Evolutionary conservation across 768 basidiomycete genomes (phyloP).

Genomic region (Calocybe gangraenosa): DNA sequence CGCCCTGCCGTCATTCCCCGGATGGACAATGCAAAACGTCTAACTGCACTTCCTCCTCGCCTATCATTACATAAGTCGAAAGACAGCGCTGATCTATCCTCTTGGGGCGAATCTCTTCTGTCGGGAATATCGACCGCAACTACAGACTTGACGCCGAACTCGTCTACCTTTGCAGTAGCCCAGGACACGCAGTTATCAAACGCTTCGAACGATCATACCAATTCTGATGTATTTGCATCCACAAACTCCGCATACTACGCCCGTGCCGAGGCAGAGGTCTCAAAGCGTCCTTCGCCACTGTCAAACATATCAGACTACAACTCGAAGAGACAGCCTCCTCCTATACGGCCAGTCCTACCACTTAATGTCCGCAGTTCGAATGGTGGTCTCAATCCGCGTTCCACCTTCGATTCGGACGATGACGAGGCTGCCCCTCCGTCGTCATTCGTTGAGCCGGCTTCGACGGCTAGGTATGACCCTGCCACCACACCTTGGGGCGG

Average conservation of each 20-base stretch:
- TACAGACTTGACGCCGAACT: slow-evolving; percentile 5
- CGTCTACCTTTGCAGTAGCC: slow-evolving; percentile 13
- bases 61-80: slow-evolving; percentile 49
- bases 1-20: slow-evolving; percentile 1
- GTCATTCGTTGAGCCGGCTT: slow-evolving; percentile 18
- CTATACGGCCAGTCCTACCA: slow-evolving; percentile 22
- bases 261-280: not conserved
- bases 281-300: slow-evolving; percentile 2
- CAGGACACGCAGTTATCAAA: slow-evolving; percentile 11
- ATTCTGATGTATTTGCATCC: not conserved
- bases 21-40: slow-evolving; percentile 19
- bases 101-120: slow-evolving; percentile 53
- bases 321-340: slow-evolving; percentile 7
- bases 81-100: slow-evolving; percentile 38
- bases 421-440: slow-evolving; percentile 14
- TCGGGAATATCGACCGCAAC: slow-evolving; percentile 40
- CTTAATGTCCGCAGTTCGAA: slow-evolving; percentile 20
- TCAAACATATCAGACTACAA: slow-evolving; percentile 1
- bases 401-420: slow-evolving; percentile 9
- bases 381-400: slow-evolving; percentile 16
- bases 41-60: slow-evolving; percentile 42
- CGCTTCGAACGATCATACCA: not conserved
- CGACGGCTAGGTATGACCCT: slow-evolving; percentile 17
- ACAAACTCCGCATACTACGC: slow-evolving; percentile 4
- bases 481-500: slow-evolving; percentile 8